Evolutionary conservation across 176 grass and related monocot genomes (phyloP), one percentile per base, ranked within the genome.

Genomic region (Elaeis guineensis): DNA sequence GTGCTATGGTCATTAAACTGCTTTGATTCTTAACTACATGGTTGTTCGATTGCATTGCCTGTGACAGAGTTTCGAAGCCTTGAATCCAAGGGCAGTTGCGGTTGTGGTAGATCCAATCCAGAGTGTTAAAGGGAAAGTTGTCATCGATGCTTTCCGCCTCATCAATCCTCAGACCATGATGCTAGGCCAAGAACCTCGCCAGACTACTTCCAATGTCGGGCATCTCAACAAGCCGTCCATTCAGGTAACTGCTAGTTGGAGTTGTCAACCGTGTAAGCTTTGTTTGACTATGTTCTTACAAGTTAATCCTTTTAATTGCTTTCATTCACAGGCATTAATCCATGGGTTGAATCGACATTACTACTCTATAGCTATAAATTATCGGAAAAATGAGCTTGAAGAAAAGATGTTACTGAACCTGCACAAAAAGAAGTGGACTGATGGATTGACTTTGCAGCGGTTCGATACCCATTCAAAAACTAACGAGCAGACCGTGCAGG

Each of bases 161-260:
- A 98, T 98, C 69, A 98, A 98, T 54, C 93, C 87, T 73, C 93
- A 98, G 58, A 98, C 93, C 18, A 98, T 98, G 93, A 98, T 98
- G 93, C 87, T 98, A 65, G 93, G 93, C 22, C 93, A 98, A 66
- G 93, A 98, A 58, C 93, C 93, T 21, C 81, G 93, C 12, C 93
- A 98, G 51, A 98, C 87, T 3, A 98, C 93, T 51, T 98, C 93
- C 5, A 98, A 98, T 69, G 93, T 98, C 70, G 93, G 93, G 16
- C 93, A 98, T 64, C 84, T 98, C 72, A 98, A 98, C 65, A 98
- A 98, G 30, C 93, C 93, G 51, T 98, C 93, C 57, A 92, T 97
- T 65, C 93, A 97, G 87, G 93, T 97, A 74, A 17, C 12, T 49
- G 32, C 44, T n/a, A 3, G 60, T 51, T 79, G 17, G 24, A 44